Base-by-base conservation (phyloP, 2,329 filamentous ascomycete species). In the Aspergillus nomiae region DNA sequence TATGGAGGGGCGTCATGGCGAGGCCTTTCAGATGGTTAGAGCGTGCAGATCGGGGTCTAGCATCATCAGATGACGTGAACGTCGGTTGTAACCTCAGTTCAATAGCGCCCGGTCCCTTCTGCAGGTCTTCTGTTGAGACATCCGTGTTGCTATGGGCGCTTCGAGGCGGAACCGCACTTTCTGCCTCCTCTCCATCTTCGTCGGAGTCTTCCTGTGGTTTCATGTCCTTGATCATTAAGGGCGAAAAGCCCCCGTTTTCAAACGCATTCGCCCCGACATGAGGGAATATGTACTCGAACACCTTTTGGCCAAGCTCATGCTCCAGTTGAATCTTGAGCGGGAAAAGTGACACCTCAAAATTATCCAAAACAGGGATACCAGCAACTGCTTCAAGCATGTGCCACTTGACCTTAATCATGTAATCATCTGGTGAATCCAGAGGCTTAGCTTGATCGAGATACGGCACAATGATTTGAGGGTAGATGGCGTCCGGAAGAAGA, bases 231-330 rank as follows among this genome's bases (percentile, higher is more conserved):
- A 84, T 81, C 76, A 83, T 79, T 63, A 85, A 81, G 36, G 83
- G 83, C 19, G 83, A 84, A 67, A 84, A 83, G 4, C 79, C 78
- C 21, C 80, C 79, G 58, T 75, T 77, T 63, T 84, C 83, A 59
- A 82, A 83, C 1, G 78, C 81, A 66, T 79, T 74, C 77, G 85
- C 78, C 76, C 89, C 89, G 69, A 92, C 87, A 12, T 91, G 92
- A 0, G 95, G 96, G 82, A 99, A 99, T 70, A 99, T 92, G 78
- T 99, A 99, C 79, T 97, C 94, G 69, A 99, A 97, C 2, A 99
- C 83, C 69, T 90, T 92, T 80, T 96, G 94, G 51, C 94, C 94
- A 56, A 97, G 89, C 70, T 98, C 94, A 41, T 89, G 90, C 78
- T 99, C 95, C 41, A 99, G 84, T 75, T 99, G 95, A 26, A 99